Base-by-base conservation (phyloP, 805 yeast genomes). In the Wickerhamomyces tratensis region DNA sequence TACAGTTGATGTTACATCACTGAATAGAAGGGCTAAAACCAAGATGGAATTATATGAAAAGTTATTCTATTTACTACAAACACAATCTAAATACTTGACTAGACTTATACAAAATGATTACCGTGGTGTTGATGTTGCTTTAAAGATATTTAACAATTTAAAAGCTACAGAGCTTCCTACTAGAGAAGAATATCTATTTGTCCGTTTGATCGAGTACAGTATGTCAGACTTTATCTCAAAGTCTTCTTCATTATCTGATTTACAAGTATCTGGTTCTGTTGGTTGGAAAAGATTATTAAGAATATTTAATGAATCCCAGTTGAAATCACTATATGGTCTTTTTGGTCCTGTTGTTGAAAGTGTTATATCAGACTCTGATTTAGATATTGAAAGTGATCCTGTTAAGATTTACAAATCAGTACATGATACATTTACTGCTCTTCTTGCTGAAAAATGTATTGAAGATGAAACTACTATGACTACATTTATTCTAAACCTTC, bases 341-440 rank as follows among this genome's bases (percentile, higher is more conserved):
- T 57, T 76, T 31, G 58, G 63, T 0, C 61, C 69, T 1, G 49
- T 71, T 20, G 56, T 73, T 4, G 59, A 63, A 26, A 54, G 52
- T 13, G 50, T 74, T 10, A 44, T 61, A 13, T 49, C 56, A 20
- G 61, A 62, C 30, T 55, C 60, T 8, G 64, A 62, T 6, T 57
- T 80, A 10, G 79, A 80, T 43, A 77, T 87, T 49, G 96, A 89
- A 55, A 77, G 89, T 43, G 86, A 88, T 57, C 98, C 98, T 2
- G 57, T 74, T 3, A 61, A 63, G 13, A 80, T 85, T 27, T 74
- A 74, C 54, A 52, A 58, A 29, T 53, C 50, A 3, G 47, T 79
- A n/a, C 63, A 52, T 59, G 67, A 56, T 62, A 39, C 54, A 35
- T 58, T 68, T 44, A 53, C 65, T 3, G 59, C 67, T 20, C 56